phyloP scores from a whole-genome alignment of 140 eudicot genomes.

The Senecio squalidus region DNA sequence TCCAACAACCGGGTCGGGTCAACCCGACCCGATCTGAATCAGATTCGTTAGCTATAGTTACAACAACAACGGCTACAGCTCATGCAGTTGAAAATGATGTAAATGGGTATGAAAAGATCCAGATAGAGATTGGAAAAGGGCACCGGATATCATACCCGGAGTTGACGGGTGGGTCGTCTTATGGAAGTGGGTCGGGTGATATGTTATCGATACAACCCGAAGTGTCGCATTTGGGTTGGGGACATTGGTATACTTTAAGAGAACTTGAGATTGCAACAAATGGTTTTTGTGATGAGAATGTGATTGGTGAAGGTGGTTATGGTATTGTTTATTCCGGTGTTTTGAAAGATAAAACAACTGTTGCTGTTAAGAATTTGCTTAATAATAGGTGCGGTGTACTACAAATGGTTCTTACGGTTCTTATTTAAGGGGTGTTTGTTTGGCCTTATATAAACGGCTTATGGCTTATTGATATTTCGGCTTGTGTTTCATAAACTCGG shows the following conservation, averaged over 20 bases:
- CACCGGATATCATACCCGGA: slow-evolving; percentile 56
- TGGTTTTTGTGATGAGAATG: slow-evolving; percentile 77
- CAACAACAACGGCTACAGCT: slow-evolving; percentile 6
- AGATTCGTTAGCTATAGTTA: no score
- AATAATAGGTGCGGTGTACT: slow-evolving; percentile 58
- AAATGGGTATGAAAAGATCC: slow-evolving; percentile 48
- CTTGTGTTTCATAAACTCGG: neutral
- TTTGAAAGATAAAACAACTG: slow-evolving; percentile 47
- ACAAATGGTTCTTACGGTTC: neutral
- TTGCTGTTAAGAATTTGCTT: slow-evolving; percentile 93
- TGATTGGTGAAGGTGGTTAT: slow-evolving; percentile 98
- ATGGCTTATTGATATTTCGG: no score
- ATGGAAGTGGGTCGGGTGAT: slow-evolving; percentile 51
- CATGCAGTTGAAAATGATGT: slow-evolving; percentile 29
- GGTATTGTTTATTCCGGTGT: slow-evolving; percentile 92
- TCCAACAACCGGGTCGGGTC: slow-evolving; percentile 49
- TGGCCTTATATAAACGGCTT: no score
- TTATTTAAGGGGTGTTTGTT: neutral
- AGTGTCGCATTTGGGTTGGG: slow-evolving; percentile 97
- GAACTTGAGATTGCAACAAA: slow-evolving; percentile 81
- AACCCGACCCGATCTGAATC: slow-evolving; percentile 21
- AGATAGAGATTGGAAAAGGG: slow-evolving; percentile 67
- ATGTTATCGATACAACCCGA: slow-evolving; percentile 64
- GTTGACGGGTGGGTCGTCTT: slow-evolving; percentile 25
- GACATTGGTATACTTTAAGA: slow-evolving; percentile 87